Percentiles rank a stretch among this genome's conserved stretches.
Evolutionary conservation across 2,329 filamentous ascomycete genomes (phyloP).

Genomic region (Penicillium sp.): DNA sequence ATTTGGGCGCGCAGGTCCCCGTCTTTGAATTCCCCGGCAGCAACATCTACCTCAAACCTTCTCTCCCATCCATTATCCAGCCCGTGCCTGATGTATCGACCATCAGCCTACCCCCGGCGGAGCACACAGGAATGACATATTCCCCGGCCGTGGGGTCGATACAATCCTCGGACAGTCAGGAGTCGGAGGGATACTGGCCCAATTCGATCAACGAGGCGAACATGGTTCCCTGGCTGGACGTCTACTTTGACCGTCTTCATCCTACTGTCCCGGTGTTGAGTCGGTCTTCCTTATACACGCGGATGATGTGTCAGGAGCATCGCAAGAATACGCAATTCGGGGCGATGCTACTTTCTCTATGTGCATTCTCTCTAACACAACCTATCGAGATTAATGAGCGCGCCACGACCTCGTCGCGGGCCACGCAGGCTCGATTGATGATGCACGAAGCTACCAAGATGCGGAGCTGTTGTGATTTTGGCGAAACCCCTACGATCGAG

Average conservation of each 20-base stretch:
- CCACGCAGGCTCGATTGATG: constrained; percentile 49
- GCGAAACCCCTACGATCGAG: constrained; percentile 49
- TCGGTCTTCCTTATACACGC: constrained; percentile 49
- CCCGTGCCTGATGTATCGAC: constrained; percentile 28
- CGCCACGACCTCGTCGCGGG: constrained; percentile 42
- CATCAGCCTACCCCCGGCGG: constrained; percentile 30
- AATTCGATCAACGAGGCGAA: constrained; percentile 48
- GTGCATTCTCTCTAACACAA: constrained; percentile 53
- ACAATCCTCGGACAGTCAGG: constrained; percentile 30
- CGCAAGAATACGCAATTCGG: constrained; percentile 52
- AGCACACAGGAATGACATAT: constrained; percentile 28
- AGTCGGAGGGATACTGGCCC: constrained; percentile 44
- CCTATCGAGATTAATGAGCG: constrained; percentile 53
- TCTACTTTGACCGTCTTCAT: constrained; percentile 54
- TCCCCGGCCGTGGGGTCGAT: constrained; percentile 30
- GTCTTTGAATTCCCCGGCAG: constrained; percentile 43
- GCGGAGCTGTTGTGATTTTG: constrained; percentile 50
- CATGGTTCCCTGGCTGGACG: constrained; percentile 51
- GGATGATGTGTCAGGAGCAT: constrained; percentile 51
- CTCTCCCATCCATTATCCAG: constrained; percentile 44
- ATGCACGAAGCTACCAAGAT: constrained; percentile 53
- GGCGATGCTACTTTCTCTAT: constrained; percentile 51
- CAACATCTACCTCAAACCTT: constrained; percentile 44
- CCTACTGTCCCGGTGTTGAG: constrained; percentile 52
- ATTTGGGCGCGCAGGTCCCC: constrained; percentile 42